Percentiles rank a stretch among this genome's conserved stretches.
phyloP scores from a whole-genome alignment of 768 basidiomycete species.

The Lentinula lateritia region DNA sequence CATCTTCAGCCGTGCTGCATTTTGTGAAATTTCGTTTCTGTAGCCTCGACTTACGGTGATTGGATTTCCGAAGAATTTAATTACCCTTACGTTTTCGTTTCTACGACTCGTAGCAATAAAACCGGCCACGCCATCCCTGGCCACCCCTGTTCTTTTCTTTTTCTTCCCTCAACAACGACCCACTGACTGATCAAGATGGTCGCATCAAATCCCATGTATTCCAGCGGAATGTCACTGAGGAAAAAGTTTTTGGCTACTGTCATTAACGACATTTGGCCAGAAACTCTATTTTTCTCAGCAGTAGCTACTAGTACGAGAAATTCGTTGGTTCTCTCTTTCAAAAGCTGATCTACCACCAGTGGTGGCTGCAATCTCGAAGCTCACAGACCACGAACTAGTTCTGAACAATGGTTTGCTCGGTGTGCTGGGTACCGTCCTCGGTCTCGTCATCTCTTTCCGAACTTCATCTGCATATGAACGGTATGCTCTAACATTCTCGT shows the following conservation, averaged over 20 bases:
- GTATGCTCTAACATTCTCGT: constrained; percentile 22
- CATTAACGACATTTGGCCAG: constrained; percentile 63
- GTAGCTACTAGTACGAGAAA: constrained; percentile 46
- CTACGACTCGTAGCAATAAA: neutral
- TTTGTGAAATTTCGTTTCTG: neutral
- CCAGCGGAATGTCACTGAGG: constrained; percentile 22
- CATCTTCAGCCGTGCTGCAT: neutral
- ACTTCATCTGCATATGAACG: constrained; percentile 69
- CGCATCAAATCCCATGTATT: constrained; percentile 23
- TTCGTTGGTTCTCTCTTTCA: constrained; percentile 15
- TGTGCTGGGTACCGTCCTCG: constrained; percentile 70
- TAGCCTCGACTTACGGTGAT: neutral
- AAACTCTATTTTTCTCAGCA: constrained; percentile 53
- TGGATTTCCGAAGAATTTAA: neutral
- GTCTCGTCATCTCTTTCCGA: constrained; percentile 67
- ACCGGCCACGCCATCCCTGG: neutral
- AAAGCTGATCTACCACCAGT: constrained; percentile 27
- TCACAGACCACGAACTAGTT: constrained; percentile 41
- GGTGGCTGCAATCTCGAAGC: constrained; percentile 49
- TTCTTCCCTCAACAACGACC: neutral
- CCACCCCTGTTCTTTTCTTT: neutral
- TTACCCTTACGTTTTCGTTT: neutral
- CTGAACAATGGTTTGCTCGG: constrained; percentile 55
- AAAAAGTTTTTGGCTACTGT: constrained; percentile 40
- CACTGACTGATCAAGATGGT: constrained; percentile 12